A percentile compares a stretch with the other conserved stretches of the same genome.
Conservation (phyloP, 305 asterid species). For the Fraxinus greggii region DNA sequence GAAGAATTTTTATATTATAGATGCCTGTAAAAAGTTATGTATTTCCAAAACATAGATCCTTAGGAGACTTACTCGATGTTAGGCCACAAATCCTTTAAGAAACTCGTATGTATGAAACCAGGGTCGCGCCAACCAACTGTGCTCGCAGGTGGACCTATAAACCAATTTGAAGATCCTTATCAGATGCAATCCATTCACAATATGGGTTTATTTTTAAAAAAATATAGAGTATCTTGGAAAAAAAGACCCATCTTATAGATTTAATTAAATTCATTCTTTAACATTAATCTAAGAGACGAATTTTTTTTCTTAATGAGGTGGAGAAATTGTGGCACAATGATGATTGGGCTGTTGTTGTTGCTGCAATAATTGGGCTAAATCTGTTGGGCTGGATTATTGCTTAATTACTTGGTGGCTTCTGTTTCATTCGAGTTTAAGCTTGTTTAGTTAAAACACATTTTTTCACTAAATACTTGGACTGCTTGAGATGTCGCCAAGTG, state of each 20-base stretch:
- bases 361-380: too few relatives aligned
- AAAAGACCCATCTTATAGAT: background rate
- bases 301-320: too few relatives aligned
- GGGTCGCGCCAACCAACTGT: constrained; percentile 60
- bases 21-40: background rate
- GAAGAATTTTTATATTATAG: background rate
- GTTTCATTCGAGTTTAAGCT: too few relatives aligned
- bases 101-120: constrained; percentile 55
- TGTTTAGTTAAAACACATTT: too few relatives aligned
- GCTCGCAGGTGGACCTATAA: constrained; percentile 48
- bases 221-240: background rate
- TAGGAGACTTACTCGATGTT: constrained; percentile 28
- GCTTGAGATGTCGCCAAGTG: too few relatives aligned
- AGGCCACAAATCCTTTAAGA: constrained; percentile 55
- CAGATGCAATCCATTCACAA: background rate
- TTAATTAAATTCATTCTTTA: background rate
- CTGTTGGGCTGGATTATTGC: too few relatives aligned
- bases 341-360: too few relatives aligned
- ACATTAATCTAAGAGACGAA: background rate
- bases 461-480: too few relatives aligned
- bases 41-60: background rate
- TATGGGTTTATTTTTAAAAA: background rate
- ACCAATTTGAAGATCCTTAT: background rate
- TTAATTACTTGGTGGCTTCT: too few relatives aligned
- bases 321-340: too few relatives aligned